Conservation (phyloP, 2,329 filamentous ascomycete genomes). For the Colletotrichum karsti region DNA sequence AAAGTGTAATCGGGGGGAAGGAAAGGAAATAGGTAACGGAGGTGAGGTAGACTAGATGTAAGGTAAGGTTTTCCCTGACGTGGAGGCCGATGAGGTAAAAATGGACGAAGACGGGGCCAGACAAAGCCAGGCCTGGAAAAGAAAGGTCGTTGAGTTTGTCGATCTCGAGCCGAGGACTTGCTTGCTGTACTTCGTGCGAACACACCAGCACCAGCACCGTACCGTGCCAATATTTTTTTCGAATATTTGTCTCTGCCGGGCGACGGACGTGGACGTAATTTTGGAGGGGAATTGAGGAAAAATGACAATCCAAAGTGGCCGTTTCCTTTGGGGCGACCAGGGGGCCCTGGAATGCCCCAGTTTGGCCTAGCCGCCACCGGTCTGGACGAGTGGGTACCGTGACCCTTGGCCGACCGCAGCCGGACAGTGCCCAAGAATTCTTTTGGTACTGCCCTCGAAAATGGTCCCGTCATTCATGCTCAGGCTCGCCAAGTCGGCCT, state of each 20-base stretch:
- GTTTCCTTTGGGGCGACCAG: slow-evolving; percentile 12
- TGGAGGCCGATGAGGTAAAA: slow-evolving; percentile 17
- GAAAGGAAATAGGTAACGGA: not conserved
- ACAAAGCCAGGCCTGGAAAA: not conserved
- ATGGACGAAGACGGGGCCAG: not conserved
- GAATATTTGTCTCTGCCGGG: not conserved
- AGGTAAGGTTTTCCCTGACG: slow-evolving; percentile 9
- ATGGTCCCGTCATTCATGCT: too few species aligned
- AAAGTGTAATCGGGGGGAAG: not conserved
- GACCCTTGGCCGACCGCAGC: slow-evolving; percentile 6
- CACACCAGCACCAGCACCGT: too few species aligned
- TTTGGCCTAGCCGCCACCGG: slow-evolving; percentile 12
- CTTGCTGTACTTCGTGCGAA: not conserved
- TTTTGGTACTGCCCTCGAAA: not conserved
- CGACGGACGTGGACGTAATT: not conserved
- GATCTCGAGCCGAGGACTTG: slow-evolving; percentile 5
- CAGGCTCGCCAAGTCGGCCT: not conserved
- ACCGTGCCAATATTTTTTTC: not conserved
- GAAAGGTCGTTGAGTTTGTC: not conserved
- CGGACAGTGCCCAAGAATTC: not conserved
- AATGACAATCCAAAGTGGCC: slow-evolving; percentile 13
- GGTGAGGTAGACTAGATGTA: too few species aligned
- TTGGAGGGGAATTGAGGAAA: slow-evolving; percentile 4
- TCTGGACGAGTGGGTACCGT: not conserved
- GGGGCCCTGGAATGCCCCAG: not conserved